phyloP scores from a whole-genome alignment of 768 basidiomycete species.

The Tubosaeta brunneosetosa region DNA sequence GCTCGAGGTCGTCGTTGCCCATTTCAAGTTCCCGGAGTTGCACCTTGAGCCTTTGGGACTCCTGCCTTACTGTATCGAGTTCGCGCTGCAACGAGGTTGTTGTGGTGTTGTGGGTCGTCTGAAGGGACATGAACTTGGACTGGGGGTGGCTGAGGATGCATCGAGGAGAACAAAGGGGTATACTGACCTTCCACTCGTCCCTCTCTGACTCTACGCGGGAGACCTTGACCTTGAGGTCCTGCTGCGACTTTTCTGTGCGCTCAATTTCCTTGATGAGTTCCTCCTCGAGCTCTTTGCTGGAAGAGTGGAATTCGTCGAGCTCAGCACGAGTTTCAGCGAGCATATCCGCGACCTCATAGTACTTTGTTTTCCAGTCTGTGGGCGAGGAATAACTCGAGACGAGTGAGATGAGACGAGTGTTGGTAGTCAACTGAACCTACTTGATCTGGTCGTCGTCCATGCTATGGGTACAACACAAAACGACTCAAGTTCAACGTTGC shows the following conservation, averaged over 20 bases:
- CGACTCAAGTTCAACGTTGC: constrained; percentile 11
- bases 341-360: constrained; percentile 80
- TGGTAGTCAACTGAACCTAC: constrained; percentile 34
- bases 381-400: constrained; percentile 49
- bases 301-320: constrained; percentile 81
- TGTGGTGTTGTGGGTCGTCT: constrained; percentile 87
- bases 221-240: constrained; percentile 71
- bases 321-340: constrained; percentile 79
- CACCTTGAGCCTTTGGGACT: constrained; percentile 64
- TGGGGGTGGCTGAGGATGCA: constrained; percentile 25
- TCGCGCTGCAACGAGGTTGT: constrained; percentile 89
- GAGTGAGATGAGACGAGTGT: constrained; percentile 17
- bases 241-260: constrained; percentile 78
- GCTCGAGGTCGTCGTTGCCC: constrained; percentile 96
- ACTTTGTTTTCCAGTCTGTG: constrained; percentile 74
- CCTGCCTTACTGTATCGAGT: constrained; percentile 75
- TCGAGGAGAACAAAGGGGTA: not conserved
- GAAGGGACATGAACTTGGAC: constrained; percentile 82
- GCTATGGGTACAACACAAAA: constrained; percentile 11
- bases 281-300: constrained; percentile 88
- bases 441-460: constrained; percentile 62
- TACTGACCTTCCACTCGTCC: constrained; percentile 88
- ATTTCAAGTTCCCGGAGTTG: constrained; percentile 88
- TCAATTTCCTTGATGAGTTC: constrained; percentile 91
- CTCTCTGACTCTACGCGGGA: constrained; percentile 67